Evolutionary conservation across 176 grass and related monocot genomes (phyloP).

Genomic region (Bothriochloa decipiens): DNA sequence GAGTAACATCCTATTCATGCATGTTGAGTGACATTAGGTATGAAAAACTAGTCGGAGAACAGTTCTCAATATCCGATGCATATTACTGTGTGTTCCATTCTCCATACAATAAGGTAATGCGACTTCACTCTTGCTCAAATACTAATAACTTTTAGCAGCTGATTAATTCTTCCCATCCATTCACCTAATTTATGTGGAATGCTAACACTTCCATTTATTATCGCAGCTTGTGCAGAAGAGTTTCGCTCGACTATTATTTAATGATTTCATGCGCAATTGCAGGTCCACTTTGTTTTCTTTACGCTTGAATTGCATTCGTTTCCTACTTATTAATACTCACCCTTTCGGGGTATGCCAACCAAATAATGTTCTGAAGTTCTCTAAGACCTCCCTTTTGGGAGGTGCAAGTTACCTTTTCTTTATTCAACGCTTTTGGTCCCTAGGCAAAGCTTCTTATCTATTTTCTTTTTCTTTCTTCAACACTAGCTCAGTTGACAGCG

Average conservation of each 20-base stretch:
- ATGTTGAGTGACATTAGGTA: conserved; percentile 44
- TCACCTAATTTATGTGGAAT: background rate
- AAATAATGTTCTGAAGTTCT: conserved; percentile 15
- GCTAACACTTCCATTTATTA: conserved; percentile 10
- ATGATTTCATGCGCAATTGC: conserved; percentile 57
- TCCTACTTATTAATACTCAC: background rate
- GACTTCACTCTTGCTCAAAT: background rate
- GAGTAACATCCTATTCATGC: conserved; percentile 13
- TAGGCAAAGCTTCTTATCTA: background rate
- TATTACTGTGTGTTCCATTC: conserved; percentile 90
- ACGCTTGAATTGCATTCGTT: background rate
- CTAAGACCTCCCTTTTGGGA: background rate
- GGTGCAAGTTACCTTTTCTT: conserved; percentile 4
- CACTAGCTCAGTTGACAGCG: conserved; percentile 46
- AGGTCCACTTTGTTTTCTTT: conserved; percentile 45
- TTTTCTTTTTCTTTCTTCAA: conserved; percentile 6
- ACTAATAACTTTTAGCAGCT: background rate
- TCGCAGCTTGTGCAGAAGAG: conserved; percentile 72
- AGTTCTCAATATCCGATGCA: conserved; percentile 74
- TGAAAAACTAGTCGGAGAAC: conserved; percentile 69
- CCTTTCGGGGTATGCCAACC: background rate
- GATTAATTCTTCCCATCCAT: background rate
- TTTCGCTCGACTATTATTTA: conserved; percentile 60
- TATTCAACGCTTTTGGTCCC: background rate
- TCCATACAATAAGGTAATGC: conserved; percentile 88